Base-by-base conservation (phyloP, 495 filamentous ascomycete species). In the Amphirosellinia nigrospora region DNA sequence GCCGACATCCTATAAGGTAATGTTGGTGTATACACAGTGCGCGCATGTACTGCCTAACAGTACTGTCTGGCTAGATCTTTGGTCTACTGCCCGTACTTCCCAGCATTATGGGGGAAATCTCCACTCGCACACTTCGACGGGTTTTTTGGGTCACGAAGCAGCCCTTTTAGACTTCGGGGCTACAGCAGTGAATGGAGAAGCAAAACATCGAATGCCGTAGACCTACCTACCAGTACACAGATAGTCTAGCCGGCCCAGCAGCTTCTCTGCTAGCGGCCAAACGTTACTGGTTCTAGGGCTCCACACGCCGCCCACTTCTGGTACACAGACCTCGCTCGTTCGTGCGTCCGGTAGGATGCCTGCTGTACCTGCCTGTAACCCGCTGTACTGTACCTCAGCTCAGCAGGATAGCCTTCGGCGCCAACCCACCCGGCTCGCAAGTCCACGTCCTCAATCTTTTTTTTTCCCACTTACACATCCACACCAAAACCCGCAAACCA, bases 381-480 rank as follows among this genome's bases (percentile, higher is more conserved):
- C 16, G 32, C 55, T n/a, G 55, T 58, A 32, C 55, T 58, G 53
- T 58, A 58, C 55, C 55, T 58, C 50, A 53, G 50, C 55, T 36
- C 8, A 36, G 34, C 34, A 36, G 23, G 55, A 58, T 58, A 36
- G 55, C 55, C 55, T 58, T 36, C 36, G 55, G 53, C 32, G 30
- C 32, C 36, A 65, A 48, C 16, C 61, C 61, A 50, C 61, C 69
- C 30, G 28, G 41, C 30, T 48, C 36, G 38, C 66, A 71, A 75
- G 60, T 67, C 72, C 72, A 70, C 68, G 66, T 62, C 72, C 68
- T 76, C 72, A 70, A 74, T 70, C 74, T 74, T 78, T 75, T 72
- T 72, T 77, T 74, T 64, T 79, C 78, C 61, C 79, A 79, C 72
- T 76, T 77, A 71, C 93, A 76, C 74, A 78, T 75, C 74, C 74